Conservation (phyloP, 768 basidiomycete genomes). For the Boletus subparvulus region DNA sequence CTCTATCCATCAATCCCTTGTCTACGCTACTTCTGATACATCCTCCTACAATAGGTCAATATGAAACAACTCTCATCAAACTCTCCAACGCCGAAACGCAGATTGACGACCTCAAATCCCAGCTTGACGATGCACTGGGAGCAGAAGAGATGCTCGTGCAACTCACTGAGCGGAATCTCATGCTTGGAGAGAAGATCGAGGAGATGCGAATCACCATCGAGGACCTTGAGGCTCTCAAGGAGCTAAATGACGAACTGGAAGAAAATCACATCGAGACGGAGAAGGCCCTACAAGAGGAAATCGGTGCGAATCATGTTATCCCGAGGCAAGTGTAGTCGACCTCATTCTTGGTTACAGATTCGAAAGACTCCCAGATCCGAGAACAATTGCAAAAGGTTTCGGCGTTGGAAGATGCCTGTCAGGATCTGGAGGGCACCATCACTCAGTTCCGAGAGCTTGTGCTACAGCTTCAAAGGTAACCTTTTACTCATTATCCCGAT, state of each 20-base stretch:
- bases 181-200: conserved; percentile 96
- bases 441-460: conserved; percentile 92
- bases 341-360: conserved; percentile 43
- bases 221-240: conserved; percentile 93
- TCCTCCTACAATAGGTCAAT: conserved; percentile 52
- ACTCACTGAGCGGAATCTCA: conserved; percentile 90
- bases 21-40: conserved; percentile 3
- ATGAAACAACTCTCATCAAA: conserved; percentile 76
- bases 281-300: conserved; percentile 84
- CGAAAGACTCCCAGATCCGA: conserved; percentile 67
- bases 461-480: conserved; percentile 73
- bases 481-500: background rate
- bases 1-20: background rate
- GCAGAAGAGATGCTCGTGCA: conserved; percentile 97
- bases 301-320: conserved; percentile 53
- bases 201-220: conserved; percentile 96
- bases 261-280: conserved; percentile 95
- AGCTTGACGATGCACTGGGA: conserved; percentile 92
- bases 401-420: conserved; percentile 71
- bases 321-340: background rate
- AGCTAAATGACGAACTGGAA: conserved; percentile 95
- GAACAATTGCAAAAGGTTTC: conserved; percentile 67
- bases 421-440: conserved; percentile 88
- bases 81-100: conserved; percentile 87
- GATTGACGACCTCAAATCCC: conserved; percentile 89